phyloP scores from a whole-genome alignment of 371 early-diverging fungal genomes.

The Rhizopus arrhizus region DNA sequence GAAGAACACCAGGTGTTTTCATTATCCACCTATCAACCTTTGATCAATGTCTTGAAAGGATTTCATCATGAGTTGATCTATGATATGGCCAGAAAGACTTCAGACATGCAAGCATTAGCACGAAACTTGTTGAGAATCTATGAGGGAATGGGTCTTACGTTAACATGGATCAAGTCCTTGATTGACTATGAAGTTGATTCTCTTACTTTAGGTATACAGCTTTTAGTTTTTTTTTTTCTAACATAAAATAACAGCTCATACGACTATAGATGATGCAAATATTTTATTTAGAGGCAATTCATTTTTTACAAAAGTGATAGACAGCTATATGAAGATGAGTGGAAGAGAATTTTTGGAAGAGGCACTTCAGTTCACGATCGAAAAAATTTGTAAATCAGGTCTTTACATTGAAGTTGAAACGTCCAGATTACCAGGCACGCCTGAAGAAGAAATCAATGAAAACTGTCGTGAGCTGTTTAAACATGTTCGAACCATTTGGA shows the following conservation, averaged over 20 bases:
- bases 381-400: conserved; percentile 56
- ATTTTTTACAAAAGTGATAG: conserved; percentile 76
- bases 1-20: conserved; percentile 62
- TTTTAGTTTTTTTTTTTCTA: neutral
- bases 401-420: conserved; percentile 45
- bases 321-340: conserved; percentile 79
- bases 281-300: conserved; percentile 75
- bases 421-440: conserved; percentile 22
- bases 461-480: conserved; percentile 22
- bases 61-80: conserved; percentile 54
- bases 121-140: conserved; percentile 59
- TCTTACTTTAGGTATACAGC: conserved; percentile 39
- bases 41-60: conserved; percentile 41
- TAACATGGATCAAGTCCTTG: conserved; percentile 61
- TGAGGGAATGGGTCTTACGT: conserved; percentile 45
- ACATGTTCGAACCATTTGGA: conserved; percentile 24
- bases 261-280: conserved; percentile 51
- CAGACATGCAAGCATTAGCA: conserved; percentile 61
- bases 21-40: conserved; percentile 19
- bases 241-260: neutral
- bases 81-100: conserved; percentile 43
- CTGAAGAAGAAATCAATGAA: conserved; percentile 13
- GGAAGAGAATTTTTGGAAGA: conserved; percentile 73
- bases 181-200: conserved; percentile 64
- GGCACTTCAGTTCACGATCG: conserved; percentile 67